Base-by-base conservation (phyloP, 179 eudicot genomes). In the Beta corolliflora region DNA sequence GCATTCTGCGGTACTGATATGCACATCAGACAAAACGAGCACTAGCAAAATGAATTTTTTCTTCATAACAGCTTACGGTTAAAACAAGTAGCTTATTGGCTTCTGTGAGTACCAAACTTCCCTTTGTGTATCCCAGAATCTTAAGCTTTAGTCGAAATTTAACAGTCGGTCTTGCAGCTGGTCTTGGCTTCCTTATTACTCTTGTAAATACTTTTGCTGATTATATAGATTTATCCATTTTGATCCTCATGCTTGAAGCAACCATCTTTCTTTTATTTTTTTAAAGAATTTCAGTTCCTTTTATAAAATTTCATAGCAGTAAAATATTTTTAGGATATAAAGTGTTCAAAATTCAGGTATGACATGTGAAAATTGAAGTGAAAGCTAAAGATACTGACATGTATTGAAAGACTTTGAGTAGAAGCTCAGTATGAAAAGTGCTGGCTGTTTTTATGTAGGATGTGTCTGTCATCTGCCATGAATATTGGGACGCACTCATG, bases 221-320 rank as follows among this genome's bases (percentile, higher is more conserved):
- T n/a, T 53, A 3, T 36, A 15, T 69, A 79, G 15, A 13, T 69
- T 41, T 11, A 41, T n/a, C 55, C 21, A 0, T 79, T 13, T 69
- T 69, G 75, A 79, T 55, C 36, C 64, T 31, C 79, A 65, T 55
- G 52, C 80, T 81, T 81, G 59, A 81, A 81, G 84, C 80, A 81
- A 81, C 19, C 66, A 41, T 23, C 67, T n/a, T 6, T 14, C 72
- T 45, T 46, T 81, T 6, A 16, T 55, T 8, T 45, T 54, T 55
- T 55, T 65, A 36, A 36, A 3, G 10, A 52, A 3, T 18, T 15
- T 11, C 31, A n/a, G 11, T 4, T 46, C 12, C 13, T 7, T 48
- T 77, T 65, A 7, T 5, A 13, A 0, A 10, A 55, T 54, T 55
- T 45, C 13, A 41, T 16, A 58, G 8, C 41, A 53, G 19, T 3